phyloP scores from a whole-genome alignment of 345 rosid genomes.

The Pistacia integerrima region DNA sequence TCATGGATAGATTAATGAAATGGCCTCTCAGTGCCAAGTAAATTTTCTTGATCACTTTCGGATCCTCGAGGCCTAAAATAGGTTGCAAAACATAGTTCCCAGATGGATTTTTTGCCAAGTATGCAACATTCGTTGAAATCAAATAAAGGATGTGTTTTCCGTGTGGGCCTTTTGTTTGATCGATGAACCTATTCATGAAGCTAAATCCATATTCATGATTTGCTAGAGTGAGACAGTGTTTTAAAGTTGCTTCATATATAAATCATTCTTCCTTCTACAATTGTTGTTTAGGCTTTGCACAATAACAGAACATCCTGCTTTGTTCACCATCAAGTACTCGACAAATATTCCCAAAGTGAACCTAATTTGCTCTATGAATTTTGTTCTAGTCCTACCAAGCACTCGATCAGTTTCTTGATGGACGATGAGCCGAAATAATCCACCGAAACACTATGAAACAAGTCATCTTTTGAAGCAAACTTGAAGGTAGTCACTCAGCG shows the following conservation, averaged over 20 bases:
- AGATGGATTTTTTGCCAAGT: slow-evolving; percentile 21
- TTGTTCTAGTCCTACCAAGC: neutral
- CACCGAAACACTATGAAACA: neutral
- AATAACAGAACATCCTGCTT: slow-evolving; percentile 3
- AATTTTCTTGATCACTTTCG: slow-evolving; percentile 7
- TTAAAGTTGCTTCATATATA: slow-evolving; percentile 16
- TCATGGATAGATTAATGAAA: slow-evolving; percentile 21
- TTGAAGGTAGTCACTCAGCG: neutral
- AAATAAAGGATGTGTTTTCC: neutral
- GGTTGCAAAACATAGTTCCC: slow-evolving; percentile 39
- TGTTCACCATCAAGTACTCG: slow-evolving; percentile 5
- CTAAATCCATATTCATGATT: slow-evolving; percentile 22
- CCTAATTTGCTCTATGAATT: neutral
- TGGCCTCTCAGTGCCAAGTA: slow-evolving; percentile 13
- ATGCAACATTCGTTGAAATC: neutral
- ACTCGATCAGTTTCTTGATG: slow-evolving; percentile 21
- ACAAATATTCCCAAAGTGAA: neutral
- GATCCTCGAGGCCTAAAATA: slow-evolving; percentile 20
- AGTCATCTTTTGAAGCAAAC: neutral
- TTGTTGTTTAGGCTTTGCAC: slow-evolving; percentile 11
- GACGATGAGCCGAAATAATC: slow-evolving; percentile 19
- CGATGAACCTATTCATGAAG: slow-evolving; percentile 20
- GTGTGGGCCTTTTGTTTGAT: slow-evolving; percentile 16
- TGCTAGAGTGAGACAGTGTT: slow-evolving; percentile 21
- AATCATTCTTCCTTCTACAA: neutral